Evolutionary conservation across 208 protist species (phyloP).

Genomic region (Leishmania tropica): DNA sequence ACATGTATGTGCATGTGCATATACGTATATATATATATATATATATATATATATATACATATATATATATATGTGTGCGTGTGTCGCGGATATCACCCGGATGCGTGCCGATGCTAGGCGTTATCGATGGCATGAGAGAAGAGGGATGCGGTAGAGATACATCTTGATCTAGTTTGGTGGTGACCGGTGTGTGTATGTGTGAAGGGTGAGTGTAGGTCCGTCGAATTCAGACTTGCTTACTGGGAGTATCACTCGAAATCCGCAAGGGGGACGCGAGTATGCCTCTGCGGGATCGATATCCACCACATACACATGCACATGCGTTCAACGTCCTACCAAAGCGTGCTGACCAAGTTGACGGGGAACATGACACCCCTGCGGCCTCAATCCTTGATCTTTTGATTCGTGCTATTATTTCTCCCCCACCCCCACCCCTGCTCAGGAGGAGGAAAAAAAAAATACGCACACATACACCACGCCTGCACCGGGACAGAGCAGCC

Average conservation of each 20-base stretch:
- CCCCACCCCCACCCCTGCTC: background rate
- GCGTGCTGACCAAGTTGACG: background rate
- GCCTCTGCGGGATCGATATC: background rate
- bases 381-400: background rate
- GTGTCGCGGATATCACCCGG: background rate
- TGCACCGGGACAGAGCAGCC: background rate
- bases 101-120: background rate
- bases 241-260: background rate
- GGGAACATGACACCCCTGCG: background rate
- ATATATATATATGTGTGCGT: no score
- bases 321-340: background rate
- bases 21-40: no score
- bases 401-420: background rate
- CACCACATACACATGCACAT: background rate
- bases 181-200: background rate
- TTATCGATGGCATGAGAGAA: background rate
- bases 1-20: slow-evolving; percentile 1
- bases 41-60: no score
- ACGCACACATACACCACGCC: background rate
- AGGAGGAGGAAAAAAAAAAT: slow-evolving; percentile 9
- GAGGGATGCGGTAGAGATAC: background rate
- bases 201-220: background rate
- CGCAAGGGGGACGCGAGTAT: background rate
- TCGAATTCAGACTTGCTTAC: background rate
- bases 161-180: background rate